These are phyloP conservation scores for Paraglomus brasilianum DNA, from an alignment of 192 early-diverging fungal species.

Conservation along the genomic window DNA sequence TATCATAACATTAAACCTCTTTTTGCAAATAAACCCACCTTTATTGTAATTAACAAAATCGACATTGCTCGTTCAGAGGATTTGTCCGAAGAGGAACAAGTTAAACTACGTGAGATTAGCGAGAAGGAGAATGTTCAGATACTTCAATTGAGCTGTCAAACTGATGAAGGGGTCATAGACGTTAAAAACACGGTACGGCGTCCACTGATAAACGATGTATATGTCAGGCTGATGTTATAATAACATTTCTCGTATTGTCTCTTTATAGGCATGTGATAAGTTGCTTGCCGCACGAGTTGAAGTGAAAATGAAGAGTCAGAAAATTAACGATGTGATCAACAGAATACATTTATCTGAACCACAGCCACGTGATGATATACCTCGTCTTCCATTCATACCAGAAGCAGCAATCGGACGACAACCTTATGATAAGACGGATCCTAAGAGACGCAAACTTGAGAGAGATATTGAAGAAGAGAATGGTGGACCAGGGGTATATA, in stretches of 20 bases:
- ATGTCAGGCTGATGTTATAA: background rate
- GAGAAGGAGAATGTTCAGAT: conserved; percentile 69
- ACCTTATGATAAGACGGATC: conserved; percentile 80
- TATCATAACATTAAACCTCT: conserved; percentile 97
- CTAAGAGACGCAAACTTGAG: conserved; percentile 80
- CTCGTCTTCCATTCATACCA: conserved; percentile 83
- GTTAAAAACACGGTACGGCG: conserved; percentile 66
- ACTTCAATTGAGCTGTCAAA: conserved; percentile 83
- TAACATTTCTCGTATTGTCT: background rate
- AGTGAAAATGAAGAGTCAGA: conserved; percentile 88
- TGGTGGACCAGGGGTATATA: conserved; percentile 97
- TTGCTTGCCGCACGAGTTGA: conserved; percentile 91
- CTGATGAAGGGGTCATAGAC: conserved; percentile 96
- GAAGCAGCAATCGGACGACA: conserved; percentile 61
- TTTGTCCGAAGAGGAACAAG: conserved; percentile 67
- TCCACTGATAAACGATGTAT: background rate
- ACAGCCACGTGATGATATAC: conserved; percentile 76
- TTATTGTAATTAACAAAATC: conserved; percentile 96
- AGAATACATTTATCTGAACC: conserved; percentile 95
- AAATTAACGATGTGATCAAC: conserved; percentile 91
- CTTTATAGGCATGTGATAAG: conserved; percentile 78
- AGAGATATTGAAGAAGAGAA: conserved; percentile 85
- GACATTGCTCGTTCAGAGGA: conserved; percentile 83
- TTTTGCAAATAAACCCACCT: conserved; percentile 96
- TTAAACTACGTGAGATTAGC: conserved; percentile 71